A percentile compares a stretch with the other conserved stretches of the same genome.
Evolutionary conservation across 305 asterid genomes (phyloP).

Genomic region (Fraxinus floribunda): DNA sequence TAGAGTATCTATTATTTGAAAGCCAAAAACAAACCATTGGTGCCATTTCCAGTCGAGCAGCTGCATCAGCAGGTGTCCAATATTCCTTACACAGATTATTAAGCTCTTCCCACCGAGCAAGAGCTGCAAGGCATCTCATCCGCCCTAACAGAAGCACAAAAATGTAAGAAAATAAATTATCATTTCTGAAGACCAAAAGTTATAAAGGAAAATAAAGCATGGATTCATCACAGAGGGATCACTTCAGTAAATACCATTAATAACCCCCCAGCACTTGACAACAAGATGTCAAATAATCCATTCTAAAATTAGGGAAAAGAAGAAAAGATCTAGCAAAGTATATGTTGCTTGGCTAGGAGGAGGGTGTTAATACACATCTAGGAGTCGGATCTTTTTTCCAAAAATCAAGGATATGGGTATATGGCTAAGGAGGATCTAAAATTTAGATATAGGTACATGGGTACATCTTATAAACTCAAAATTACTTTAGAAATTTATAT

Average conservation of each 20-base stretch:
- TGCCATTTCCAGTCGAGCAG: slow-evolving; percentile 98
- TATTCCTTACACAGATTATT: slow-evolving; percentile 91
- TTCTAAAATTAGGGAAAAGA: not conserved
- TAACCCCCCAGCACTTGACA: not conserved
- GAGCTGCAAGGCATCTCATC: slow-evolving; percentile 98
- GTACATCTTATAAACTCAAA: too few relatives aligned
- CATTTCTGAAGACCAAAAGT: slow-evolving; percentile 12
- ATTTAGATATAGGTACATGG: too few relatives aligned
- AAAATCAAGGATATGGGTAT: too few relatives aligned
- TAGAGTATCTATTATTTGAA: slow-evolving; percentile 13
- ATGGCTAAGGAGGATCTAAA: too few relatives aligned
- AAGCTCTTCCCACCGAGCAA: slow-evolving; percentile 99
- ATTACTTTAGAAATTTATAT: too few relatives aligned
- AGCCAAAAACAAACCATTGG: slow-evolving; percentile 66
- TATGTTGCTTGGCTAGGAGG: not conserved
- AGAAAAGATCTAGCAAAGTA: not conserved
- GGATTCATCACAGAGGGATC: not conserved
- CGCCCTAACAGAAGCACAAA: slow-evolving; percentile 57
- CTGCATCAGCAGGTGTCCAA: slow-evolving; percentile 99
- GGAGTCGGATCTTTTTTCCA: too few relatives aligned
- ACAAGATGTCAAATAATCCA: not conserved
- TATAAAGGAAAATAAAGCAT: not conserved
- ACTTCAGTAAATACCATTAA: slow-evolving; percentile 1
- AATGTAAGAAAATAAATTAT: not conserved
- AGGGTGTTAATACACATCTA: not conserved